These are phyloP conservation scores for Coprinopsis cinerea DNA, from an alignment of 768 basidiomycete species.

Conservation along the genomic window DNA sequence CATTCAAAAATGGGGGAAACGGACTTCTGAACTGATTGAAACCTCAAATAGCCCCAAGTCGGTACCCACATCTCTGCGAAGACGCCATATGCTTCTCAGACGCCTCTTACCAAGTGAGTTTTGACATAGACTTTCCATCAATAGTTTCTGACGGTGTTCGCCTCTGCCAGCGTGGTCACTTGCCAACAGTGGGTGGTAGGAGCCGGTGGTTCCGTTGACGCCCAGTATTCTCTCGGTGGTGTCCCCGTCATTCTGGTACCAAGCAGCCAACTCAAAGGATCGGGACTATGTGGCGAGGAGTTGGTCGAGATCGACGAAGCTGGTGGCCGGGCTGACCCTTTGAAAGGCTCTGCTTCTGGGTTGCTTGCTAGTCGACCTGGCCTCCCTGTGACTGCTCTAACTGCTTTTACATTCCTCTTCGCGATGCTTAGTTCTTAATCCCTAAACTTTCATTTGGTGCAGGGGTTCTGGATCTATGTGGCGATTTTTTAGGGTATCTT, in stretches of 20 bases:
- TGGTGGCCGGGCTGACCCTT: slow-evolving; percentile 2
- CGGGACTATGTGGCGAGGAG: slow-evolving; percentile 32
- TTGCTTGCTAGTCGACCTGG: neutral
- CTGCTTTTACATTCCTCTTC: no score
- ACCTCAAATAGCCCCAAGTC: slow-evolving; percentile 48
- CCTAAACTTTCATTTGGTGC: no score
- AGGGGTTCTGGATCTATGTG: no score
- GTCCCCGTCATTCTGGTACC: slow-evolving; percentile 52
- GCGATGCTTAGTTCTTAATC: no score
- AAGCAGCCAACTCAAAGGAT: slow-evolving; percentile 26
- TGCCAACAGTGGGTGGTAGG: slow-evolving; percentile 68
- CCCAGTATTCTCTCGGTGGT: slow-evolving; percentile 62
- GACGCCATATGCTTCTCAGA: slow-evolving; percentile 44
- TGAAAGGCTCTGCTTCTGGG: neutral
- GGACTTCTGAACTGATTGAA: no score
- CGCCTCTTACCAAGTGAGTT: slow-evolving; percentile 53
- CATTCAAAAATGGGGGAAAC: no score
- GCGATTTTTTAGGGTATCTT: no score
- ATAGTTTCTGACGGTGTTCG: neutral
- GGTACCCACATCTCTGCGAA: slow-evolving; percentile 49
- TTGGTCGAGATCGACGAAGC: slow-evolving; percentile 7
- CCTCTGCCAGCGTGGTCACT: slow-evolving; percentile 44
- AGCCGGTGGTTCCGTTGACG: slow-evolving; percentile 53
- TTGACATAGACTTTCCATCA: neutral
- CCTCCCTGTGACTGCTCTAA: neutral